phyloP scores from a whole-genome alignment of 1,284 basidiomycete genomes.

The Rhodotorula sp. region DNA sequence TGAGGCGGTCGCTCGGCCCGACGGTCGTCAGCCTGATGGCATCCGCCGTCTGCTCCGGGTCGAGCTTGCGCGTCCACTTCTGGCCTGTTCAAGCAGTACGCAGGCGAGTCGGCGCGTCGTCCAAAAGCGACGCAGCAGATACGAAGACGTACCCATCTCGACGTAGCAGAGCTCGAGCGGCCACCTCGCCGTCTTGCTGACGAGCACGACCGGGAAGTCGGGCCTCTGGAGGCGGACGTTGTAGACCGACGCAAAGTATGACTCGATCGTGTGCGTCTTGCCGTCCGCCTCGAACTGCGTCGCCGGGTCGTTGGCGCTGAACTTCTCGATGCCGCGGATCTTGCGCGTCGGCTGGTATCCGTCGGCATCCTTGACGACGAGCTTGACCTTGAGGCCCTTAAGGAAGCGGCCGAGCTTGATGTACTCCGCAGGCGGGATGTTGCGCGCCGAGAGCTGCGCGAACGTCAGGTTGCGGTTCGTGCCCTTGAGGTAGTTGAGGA shows the following conservation, averaged over 20 bases:
- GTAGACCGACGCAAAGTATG: constrained; percentile 20
- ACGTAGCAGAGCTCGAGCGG: constrained; percentile 25
- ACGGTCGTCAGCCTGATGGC: constrained; percentile 32
- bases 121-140: not conserved
- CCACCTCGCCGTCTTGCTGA: constrained; percentile 24
- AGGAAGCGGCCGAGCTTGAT: constrained; percentile 12
- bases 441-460: not conserved
- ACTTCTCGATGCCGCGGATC: constrained; percentile 9
- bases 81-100: not conserved
- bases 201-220: constrained; percentile 20
- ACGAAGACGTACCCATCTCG: not conserved
- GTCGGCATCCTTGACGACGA: constrained; percentile 7
- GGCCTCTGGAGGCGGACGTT: constrained; percentile 12
- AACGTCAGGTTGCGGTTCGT: constrained; percentile 1
- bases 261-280: constrained; percentile 1
- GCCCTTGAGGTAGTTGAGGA: constrained; percentile 7
- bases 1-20: constrained; percentile 16
- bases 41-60: constrained; percentile 22
- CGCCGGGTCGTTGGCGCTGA: not conserved
- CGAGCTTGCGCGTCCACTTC: constrained; percentile 19
- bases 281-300: constrained; percentile 18
- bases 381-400: constrained; percentile 10
- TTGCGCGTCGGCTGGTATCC: constrained; percentile 19
- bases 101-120: not conserved
- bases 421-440: not conserved